phyloP scores from a whole-genome alignment of 1,284 basidiomycete genomes.

The Ustilago curta region DNA sequence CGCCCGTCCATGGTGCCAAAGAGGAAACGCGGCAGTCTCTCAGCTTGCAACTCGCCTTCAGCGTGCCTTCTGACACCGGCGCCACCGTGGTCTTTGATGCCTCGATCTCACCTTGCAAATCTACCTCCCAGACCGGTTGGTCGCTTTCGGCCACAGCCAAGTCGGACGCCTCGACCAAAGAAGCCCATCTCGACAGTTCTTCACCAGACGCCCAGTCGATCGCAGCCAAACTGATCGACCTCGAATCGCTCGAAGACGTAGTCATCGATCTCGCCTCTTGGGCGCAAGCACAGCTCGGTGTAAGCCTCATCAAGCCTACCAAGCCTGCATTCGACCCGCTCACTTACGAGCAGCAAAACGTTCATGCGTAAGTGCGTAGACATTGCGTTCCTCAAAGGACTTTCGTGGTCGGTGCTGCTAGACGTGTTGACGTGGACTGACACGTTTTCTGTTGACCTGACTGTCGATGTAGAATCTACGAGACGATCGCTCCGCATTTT shows the following conservation, averaged over 20 bases:
- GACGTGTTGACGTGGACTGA: constrained; percentile 7
- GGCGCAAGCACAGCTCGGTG: constrained; percentile 28
- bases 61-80: constrained; percentile 12
- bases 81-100: constrained; percentile 24
- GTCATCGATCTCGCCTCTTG: constrained; percentile 28
- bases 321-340: constrained; percentile 39
- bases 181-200: constrained; percentile 18
- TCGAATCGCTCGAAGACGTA: constrained; percentile 38
- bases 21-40: constrained; percentile 28
- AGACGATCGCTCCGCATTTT: constrained; percentile 90
- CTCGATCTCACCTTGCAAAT: constrained; percentile 24
- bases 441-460: background rate
- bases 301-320: constrained; percentile 24
- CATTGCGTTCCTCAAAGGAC: background rate
- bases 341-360: constrained; percentile 63
- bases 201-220: constrained; percentile 27
- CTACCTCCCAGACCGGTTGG: constrained; percentile 21
- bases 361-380: constrained; percentile 64
- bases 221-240: constrained; percentile 16
- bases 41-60: constrained; percentile 36
- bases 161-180: constrained; percentile 1
- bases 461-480: constrained; percentile 75
- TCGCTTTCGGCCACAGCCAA: constrained; percentile 23
- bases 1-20: constrained; percentile 10
- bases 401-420: background rate